A percentile compares a stretch with the other conserved stretches of the same genome.
Evolutionary conservation across 768 basidiomycete species (phyloP).

Genomic region (Lactarius sp.): DNA sequence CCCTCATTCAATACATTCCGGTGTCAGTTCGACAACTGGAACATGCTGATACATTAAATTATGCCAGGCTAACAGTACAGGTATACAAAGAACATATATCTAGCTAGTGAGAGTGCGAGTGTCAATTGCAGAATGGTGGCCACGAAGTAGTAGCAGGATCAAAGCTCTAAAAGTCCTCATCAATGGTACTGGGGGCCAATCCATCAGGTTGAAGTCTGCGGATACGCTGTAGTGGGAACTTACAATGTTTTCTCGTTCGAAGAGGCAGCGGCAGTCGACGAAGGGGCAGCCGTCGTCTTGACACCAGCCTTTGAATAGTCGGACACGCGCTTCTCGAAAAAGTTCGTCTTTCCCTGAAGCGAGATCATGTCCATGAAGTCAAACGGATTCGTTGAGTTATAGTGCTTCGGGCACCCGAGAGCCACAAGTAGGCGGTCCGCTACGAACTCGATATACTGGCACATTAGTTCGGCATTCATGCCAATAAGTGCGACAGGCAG

Average conservation of each 20-base stretch:
- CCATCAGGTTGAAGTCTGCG: background rate
- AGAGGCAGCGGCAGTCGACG: conserved; percentile 1
- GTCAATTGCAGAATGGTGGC: background rate
- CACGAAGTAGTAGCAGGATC: background rate
- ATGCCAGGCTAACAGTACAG: conserved; percentile 19
- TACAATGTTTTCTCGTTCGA: conserved; percentile 36
- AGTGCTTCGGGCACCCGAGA: conserved; percentile 77
- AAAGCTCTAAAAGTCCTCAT: conserved; percentile 16
- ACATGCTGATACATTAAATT: conserved; percentile 19
- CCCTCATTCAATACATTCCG: background rate
- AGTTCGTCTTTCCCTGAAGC: conserved; percentile 93
- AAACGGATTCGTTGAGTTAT: conserved; percentile 75
- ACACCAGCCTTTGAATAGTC: conserved; percentile 71
- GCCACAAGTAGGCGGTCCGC: conserved; percentile 84
- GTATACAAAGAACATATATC: conserved; percentile 19
- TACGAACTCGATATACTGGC: conserved; percentile 88
- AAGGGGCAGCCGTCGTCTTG: conserved; percentile 17
- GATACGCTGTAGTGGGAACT: conserved; percentile 25
- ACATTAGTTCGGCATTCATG: conserved; percentile 89
- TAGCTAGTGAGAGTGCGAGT: background rate
- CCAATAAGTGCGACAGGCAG: conserved; percentile 84
- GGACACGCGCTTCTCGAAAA: conserved; percentile 93
- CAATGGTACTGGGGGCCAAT: conserved; percentile 14
- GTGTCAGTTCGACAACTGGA: background rate
- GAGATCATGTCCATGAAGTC: conserved; percentile 97